phyloP scores from a whole-genome alignment of 2,329 filamentous ascomycete species.

The Cercospora berteroae region DNA sequence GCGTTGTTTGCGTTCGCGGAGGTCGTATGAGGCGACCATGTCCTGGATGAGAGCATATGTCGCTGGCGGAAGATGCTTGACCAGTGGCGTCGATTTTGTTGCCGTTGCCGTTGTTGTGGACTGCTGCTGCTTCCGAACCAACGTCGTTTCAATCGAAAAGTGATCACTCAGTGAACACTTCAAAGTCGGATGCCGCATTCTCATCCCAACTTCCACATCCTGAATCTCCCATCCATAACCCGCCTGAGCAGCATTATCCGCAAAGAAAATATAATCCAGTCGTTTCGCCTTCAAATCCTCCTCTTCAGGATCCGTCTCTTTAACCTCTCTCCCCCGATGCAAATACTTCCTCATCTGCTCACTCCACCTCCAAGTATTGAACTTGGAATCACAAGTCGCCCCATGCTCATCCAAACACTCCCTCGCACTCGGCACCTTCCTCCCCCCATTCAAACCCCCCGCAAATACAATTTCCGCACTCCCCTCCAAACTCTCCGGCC shows the following conservation, averaged over 20 bases:
- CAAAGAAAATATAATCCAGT: constrained; percentile 91
- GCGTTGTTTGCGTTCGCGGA: constrained; percentile 70
- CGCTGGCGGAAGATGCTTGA: constrained; percentile 16
- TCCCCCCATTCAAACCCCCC: constrained; percentile 64
- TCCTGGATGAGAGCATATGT: constrained; percentile 70
- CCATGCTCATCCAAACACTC: constrained; percentile 80
- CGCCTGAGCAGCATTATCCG: constrained; percentile 37
- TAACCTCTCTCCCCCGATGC: constrained; percentile 53
- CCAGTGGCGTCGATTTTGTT: background rate
- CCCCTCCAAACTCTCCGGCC: constrained; percentile 80
- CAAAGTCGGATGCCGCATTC: constrained; percentile 73
- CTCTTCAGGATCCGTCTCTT: constrained; percentile 63
- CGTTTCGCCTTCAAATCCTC: constrained; percentile 76
- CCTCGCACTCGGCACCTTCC: constrained; percentile 69
- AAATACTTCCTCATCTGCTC: constrained; percentile 67
- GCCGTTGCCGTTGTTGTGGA: background rate
- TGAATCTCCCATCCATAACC: constrained; percentile 65
- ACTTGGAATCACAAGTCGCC: constrained; percentile 77
- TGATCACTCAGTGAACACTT: constrained; percentile 90
- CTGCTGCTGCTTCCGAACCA: constrained; percentile 47
- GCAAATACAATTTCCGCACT: constrained; percentile 66
- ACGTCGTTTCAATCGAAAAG: constrained; percentile 82
- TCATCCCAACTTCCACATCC: constrained; percentile 72
- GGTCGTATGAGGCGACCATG: constrained; percentile 66
- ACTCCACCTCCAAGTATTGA: constrained; percentile 93